These are phyloP conservation scores for Fusarium coffeatum DNA, from an alignment of 2,329 filamentous ascomycete species.

Conservation along the genomic window DNA sequence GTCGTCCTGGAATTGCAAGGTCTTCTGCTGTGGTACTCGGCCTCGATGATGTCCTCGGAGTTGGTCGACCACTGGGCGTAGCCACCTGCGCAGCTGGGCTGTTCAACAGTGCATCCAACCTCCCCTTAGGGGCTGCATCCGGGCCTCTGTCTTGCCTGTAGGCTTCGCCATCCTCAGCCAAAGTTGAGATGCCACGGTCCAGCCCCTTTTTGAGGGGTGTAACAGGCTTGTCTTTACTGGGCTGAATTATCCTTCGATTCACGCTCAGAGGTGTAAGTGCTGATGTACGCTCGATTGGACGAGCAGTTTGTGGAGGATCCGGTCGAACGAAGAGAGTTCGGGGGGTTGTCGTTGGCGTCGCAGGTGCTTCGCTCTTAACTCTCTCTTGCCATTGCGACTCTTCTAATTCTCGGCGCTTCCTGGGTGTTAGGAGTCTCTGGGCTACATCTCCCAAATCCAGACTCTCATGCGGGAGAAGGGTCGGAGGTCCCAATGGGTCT, in stretches of 20 bases:
- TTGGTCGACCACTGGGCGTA: conserved; percentile 44
- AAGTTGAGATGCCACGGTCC: conserved; percentile 53
- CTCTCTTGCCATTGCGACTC: conserved; percentile 20
- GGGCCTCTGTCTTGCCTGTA: conserved; percentile 36
- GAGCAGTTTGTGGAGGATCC: conserved; percentile 36
- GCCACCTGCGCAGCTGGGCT: conserved; percentile 39
- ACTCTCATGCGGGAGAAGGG: conserved; percentile 62
- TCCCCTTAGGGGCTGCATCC: conserved; percentile 42
- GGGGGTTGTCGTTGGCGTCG: conserved; percentile 22
- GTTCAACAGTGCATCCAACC: conserved; percentile 52
- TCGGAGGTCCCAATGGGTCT: conserved; percentile 30
- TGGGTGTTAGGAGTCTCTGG: conserved; percentile 51
- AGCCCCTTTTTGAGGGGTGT: conserved; percentile 43
- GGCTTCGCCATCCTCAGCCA: conserved; percentile 63
- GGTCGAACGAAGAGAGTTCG: conserved; percentile 37
- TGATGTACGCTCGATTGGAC: conserved; percentile 38
- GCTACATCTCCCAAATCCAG: conserved; percentile 64
- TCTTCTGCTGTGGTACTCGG: conserved; percentile 36
- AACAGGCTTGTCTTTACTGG: conserved; percentile 39
- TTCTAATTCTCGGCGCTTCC: conserved; percentile 50
- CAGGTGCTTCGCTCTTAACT: conserved; percentile 17
- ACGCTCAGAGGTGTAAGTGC: conserved; percentile 54
- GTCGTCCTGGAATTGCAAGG: conserved; percentile 53
- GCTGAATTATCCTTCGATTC: conserved; percentile 47
- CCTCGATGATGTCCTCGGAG: conserved; percentile 39